phyloP scores from a whole-genome alignment of 257 asterid genomes.

The Nicotiana tabacum region DNA sequence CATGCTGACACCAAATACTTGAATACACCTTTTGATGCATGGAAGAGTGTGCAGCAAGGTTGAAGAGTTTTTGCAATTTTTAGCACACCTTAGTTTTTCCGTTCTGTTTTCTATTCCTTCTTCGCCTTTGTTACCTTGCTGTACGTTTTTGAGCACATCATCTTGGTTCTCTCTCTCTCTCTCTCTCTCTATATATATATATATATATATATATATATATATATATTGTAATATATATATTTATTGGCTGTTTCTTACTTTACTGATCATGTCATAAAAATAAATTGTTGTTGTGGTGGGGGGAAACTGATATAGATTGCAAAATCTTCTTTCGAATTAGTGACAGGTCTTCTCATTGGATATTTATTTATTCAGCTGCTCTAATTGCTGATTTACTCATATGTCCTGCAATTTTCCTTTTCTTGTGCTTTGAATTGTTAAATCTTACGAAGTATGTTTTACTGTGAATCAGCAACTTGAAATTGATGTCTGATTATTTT shows the following conservation, averaged over 20 bases:
- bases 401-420: neutral
- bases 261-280: neutral
- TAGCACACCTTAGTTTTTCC: neutral
- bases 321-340: neutral
- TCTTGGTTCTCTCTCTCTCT: neutral
- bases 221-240: too few species aligned
- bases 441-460: neutral
- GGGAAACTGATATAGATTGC: neutral
- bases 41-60: neutral
- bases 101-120: neutral
- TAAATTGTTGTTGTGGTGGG: neutral
- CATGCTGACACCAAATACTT: neutral
- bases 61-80: neutral
- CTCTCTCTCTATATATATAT: too few species aligned
- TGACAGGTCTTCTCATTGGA: neutral
- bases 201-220: too few species aligned
- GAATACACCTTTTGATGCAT: neutral
- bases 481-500: neutral
- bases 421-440: neutral
- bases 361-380: neutral
- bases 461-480: neutral
- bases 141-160: neutral
- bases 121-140: neutral
- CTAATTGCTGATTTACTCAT: neutral
- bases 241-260: neutral